Conservation (phyloP, 208 protist genomes). For the Borovskyia barvae region DNA sequence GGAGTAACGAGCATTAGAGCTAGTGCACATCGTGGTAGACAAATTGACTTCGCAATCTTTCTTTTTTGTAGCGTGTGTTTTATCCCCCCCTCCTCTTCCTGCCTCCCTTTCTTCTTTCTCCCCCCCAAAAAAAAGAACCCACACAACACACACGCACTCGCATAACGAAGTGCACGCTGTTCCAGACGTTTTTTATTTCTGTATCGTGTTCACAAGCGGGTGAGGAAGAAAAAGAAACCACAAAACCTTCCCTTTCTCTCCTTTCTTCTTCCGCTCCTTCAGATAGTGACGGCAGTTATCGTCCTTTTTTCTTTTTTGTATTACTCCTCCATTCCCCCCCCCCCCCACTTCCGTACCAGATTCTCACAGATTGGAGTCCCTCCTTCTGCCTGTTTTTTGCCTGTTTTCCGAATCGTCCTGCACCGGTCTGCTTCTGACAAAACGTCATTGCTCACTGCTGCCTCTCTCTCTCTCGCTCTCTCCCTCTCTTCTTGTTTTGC, state of each 20-base stretch:
- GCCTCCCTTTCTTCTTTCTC: too few relatives aligned
- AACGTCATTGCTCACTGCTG: slow-evolving; percentile 2
- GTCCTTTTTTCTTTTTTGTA: neutral
- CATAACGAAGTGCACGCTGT: neutral
- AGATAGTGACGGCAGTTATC: neutral
- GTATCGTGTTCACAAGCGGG: neutral
- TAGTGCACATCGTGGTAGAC: too few relatives aligned
- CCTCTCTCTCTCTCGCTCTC: neutral
- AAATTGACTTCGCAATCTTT: too few relatives aligned
- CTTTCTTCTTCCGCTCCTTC: neutral
- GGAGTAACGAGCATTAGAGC: too few relatives aligned
- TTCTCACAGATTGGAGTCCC: neutral
- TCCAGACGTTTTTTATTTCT: neutral
- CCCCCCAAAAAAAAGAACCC: too few relatives aligned
- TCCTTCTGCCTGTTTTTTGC: neutral
- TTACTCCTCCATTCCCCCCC: slow-evolving; percentile 1
- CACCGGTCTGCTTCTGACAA: neutral
- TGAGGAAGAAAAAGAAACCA: slow-evolving; percentile 18
- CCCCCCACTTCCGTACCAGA: neutral
- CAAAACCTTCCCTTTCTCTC: slow-evolving; percentile 9
- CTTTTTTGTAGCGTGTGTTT: too few relatives aligned
- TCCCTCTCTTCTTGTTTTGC: neutral
- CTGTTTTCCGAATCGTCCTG: slow-evolving; percentile 2
- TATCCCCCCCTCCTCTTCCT: too few relatives aligned
- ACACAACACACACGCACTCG: too few relatives aligned